phyloP scores from a whole-genome alignment of 2,329 filamentous ascomycete genomes.

The Cytospora paraplurivora region DNA sequence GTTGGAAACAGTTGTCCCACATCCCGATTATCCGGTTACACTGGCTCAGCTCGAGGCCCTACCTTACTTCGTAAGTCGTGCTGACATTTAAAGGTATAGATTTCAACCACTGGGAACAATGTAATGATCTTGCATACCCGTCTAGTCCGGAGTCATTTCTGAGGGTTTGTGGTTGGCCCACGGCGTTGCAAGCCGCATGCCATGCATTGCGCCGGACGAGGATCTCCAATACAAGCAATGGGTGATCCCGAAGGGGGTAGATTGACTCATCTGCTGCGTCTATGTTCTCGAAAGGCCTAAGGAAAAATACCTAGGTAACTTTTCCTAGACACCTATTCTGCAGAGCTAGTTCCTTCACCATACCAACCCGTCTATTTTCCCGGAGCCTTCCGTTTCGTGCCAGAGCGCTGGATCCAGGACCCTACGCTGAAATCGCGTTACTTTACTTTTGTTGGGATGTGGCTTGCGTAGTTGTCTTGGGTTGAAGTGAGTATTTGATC shows the following conservation, averaged over 20 bases:
- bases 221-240: conserved; percentile 6
- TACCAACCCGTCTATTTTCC: conserved; percentile 3
- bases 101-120: neutral
- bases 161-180: conserved; percentile 1
- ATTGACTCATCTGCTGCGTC: neutral
- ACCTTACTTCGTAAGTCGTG: conserved; percentile 5
- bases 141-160: conserved; percentile 1
- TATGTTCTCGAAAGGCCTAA: neutral
- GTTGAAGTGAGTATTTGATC: neutral
- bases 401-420: conserved; percentile 8
- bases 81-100: neutral
- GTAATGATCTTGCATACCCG: neutral
- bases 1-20: neutral
- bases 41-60: conserved; percentile 7
- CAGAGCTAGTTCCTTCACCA: conserved; percentile 1
- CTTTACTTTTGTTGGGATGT: neutral
- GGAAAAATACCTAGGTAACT: neutral
- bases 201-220: neutral
- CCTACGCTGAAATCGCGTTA: conserved; percentile 3
- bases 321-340: neutral
- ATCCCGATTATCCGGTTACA: neutral
- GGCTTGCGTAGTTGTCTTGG: neutral
- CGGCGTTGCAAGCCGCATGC: neutral
- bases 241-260: conserved; percentile 3
- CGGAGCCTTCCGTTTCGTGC: neutral